Evolutionary conservation across 306 rosid genomes (phyloP).

Genomic region (Sesbania bispinosa): DNA sequence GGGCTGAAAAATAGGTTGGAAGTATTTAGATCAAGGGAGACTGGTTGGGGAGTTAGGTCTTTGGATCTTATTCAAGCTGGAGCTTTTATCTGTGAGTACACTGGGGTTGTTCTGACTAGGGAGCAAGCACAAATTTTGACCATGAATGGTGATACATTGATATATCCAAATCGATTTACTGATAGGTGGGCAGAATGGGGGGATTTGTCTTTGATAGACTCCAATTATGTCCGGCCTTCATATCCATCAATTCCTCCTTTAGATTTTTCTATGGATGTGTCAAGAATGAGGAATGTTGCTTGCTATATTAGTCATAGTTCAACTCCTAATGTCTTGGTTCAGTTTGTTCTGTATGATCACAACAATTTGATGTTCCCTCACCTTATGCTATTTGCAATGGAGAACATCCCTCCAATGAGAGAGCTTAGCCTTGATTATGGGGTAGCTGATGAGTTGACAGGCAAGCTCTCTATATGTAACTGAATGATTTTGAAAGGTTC

Average conservation of each 20-base stretch:
- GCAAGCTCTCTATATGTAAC: slow-evolving; percentile 72
- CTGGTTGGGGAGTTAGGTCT: slow-evolving; percentile 99
- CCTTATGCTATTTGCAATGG: slow-evolving; percentile 93
- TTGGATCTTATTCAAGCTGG: slow-evolving; percentile 93
- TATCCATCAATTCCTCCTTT: slow-evolving; percentile 81
- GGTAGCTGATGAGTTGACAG: slow-evolving; percentile 69
- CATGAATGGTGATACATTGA: slow-evolving; percentile 83
- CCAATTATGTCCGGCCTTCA: slow-evolving; percentile 61
- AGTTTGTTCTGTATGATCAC: slow-evolving; percentile 83
- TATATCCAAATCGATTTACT: slow-evolving; percentile 71
- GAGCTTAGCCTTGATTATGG: slow-evolving; percentile 98
- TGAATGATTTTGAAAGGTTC: slow-evolving; percentile 40
- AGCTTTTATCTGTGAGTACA: slow-evolving; percentile 83
- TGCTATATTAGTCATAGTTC: slow-evolving; percentile 89
- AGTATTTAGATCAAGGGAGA: slow-evolving; percentile 82
- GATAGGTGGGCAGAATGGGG: slow-evolving; percentile 95
- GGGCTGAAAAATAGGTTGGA: slow-evolving; percentile 68
- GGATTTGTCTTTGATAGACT: slow-evolving; percentile 59
- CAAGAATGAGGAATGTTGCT: slow-evolving; percentile 93
- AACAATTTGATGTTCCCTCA: slow-evolving; percentile 87
- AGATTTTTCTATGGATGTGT: slow-evolving; percentile 91
- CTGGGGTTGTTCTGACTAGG: slow-evolving; percentile 80
- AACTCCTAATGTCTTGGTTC: slow-evolving; percentile 83
- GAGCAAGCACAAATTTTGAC: slow-evolving; percentile 75
- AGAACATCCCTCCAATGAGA: slow-evolving; percentile 96